phyloP scores from a whole-genome alignment of 805 yeast species.

The Ogataea parapolymorpha region DNA sequence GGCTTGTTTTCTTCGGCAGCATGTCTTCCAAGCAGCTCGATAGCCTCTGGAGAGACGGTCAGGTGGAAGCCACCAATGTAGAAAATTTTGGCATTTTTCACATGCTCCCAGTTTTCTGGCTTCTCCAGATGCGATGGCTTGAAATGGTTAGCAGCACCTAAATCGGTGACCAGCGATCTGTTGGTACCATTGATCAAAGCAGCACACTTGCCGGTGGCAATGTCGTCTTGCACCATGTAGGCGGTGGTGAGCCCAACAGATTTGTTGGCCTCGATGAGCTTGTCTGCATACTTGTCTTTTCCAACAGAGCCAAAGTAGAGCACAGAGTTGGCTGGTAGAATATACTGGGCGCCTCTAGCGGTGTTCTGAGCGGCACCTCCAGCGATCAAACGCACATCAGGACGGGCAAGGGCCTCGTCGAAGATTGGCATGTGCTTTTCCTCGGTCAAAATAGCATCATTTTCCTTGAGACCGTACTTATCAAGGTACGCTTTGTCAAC shows the following conservation, averaged over 20 bases:
- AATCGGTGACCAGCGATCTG: slow-evolving; percentile 93
- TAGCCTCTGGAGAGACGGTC: slow-evolving; percentile 96
- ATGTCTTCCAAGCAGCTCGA: slow-evolving; percentile 82
- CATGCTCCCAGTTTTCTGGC: slow-evolving; percentile 86
- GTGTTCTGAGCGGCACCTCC: slow-evolving; percentile 99
- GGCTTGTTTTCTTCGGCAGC: slow-evolving; percentile 46
- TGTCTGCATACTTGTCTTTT: slow-evolving; percentile 80
- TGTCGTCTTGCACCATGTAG: slow-evolving; percentile 73
- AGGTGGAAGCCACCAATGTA: slow-evolving; percentile 99
- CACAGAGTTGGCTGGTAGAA: slow-evolving; percentile 77
- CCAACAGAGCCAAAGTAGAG: slow-evolving; percentile 97
- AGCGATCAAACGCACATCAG: slow-evolving; percentile 71
- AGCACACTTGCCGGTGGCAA: slow-evolving; percentile 97
- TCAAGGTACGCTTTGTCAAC: slow-evolving; percentile 64
- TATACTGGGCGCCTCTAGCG: slow-evolving; percentile 96
- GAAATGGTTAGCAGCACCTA: slow-evolving; percentile 98
- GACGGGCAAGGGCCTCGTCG: slow-evolving; percentile 65
- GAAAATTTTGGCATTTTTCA: slow-evolving; percentile 74
- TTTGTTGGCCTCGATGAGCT: slow-evolving; percentile 76
- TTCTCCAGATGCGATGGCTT: slow-evolving; percentile 80
- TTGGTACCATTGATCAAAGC: slow-evolving; percentile 79
- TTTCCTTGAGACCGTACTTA: slow-evolving; percentile 81
- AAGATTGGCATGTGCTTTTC: slow-evolving; percentile 83
- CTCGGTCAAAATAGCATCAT: slow-evolving; percentile 88
- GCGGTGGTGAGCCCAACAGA: slow-evolving; percentile 84